Base-by-base conservation (phyloP, 208 protist species). In the Acanthamoeba lenticulata region DNA sequence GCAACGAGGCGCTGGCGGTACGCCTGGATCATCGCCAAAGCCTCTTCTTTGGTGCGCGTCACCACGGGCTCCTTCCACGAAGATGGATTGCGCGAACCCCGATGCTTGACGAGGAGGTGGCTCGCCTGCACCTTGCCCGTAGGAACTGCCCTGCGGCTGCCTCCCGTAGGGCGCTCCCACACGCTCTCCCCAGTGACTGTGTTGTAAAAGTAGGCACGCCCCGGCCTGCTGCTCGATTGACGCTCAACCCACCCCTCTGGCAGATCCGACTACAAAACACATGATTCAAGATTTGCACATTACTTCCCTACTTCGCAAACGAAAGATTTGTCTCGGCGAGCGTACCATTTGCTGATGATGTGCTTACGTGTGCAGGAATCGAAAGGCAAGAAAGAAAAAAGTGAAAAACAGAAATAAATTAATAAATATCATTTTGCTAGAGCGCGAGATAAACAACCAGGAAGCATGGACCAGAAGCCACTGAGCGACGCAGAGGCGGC, bases 61-160 rank as follows among this genome's bases (percentile, higher is more conserved):
- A 97, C 96, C 27, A 32, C 47, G 42, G 17, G 24, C 91, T 96
- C 90, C 32, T 90, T 47, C 96, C 96, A 97, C 13, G 93, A 95
- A 1, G 89, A 88, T 5, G 95, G 96, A 19, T 93, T 94, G 21
- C 96, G 77, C 7, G 93, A 96, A 24, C 83, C 95, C 2, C 40
- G 57, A 91, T 97, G 96, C 94, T 97, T 97, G 19, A 95, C 95
- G 15, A 97, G 85, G 17, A 97, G 29, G 88, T 97, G 96, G 17
- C 74, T 94, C 4, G 93, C 92, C 34, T 94, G 86, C 42, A 96
- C 89, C 62, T 92, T 36, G n/a, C 34, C 36, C 72, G 21, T 60
- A 3, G 55, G 21, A 55, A 13, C 3, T 29, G 34, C n/a, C n/a
- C n/a, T n/a, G n/a, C n/a, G n/a, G n/a, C n/a, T n/a, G n/a, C n/a